Percentiles rank a stretch among this genome's conserved stretches.
phyloP scores from a whole-genome alignment of 345 rosid genomes.

The Syzygium aromaticum region DNA sequence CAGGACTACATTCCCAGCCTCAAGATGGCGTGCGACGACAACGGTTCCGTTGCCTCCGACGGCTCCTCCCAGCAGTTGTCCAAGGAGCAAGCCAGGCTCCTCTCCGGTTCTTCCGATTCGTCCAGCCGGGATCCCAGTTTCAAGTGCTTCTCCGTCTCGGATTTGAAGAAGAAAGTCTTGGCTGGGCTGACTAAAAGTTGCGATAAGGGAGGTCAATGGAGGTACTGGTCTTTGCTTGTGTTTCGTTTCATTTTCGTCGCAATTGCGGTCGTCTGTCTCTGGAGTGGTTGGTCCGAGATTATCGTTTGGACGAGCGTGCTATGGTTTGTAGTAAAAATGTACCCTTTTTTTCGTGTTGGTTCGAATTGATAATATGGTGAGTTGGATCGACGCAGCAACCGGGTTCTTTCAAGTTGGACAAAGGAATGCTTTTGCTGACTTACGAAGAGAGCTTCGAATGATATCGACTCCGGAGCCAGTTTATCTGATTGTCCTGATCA shows the following conservation, averaged over 20 bases:
- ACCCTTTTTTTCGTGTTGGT: not conserved
- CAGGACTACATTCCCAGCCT: slow-evolving; percentile 86
- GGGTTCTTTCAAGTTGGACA: not conserved
- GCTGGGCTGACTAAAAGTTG: slow-evolving; percentile 71
- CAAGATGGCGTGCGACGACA: slow-evolving; percentile 43
- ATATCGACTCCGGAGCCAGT: not conserved
- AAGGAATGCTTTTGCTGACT: not conserved
- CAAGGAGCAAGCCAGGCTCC: slow-evolving; percentile 46
- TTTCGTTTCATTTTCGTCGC: not conserved
- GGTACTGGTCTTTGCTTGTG: slow-evolving; percentile 23
- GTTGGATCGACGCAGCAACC: not conserved
- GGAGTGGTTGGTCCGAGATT: not conserved
- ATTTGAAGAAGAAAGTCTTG: slow-evolving; percentile 82
- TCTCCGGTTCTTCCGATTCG: slow-evolving; percentile 30
- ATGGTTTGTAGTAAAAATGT: not conserved
- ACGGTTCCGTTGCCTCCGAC: slow-evolving; percentile 40
- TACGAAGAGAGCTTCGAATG: not conserved
- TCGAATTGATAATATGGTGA: not conserved
- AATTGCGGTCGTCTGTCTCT: not conserved
- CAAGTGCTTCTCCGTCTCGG: slow-evolving; percentile 84
- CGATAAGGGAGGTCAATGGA: slow-evolving; percentile 88
- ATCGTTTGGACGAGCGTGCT: not conserved
- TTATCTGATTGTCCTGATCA: not conserved
- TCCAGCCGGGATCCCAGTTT: slow-evolving; percentile 40
- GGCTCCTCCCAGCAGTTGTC: slow-evolving; percentile 38